Conservation (phyloP, 495 filamentous ascomycete species). For the Penicillium ochrochloron region DNA sequence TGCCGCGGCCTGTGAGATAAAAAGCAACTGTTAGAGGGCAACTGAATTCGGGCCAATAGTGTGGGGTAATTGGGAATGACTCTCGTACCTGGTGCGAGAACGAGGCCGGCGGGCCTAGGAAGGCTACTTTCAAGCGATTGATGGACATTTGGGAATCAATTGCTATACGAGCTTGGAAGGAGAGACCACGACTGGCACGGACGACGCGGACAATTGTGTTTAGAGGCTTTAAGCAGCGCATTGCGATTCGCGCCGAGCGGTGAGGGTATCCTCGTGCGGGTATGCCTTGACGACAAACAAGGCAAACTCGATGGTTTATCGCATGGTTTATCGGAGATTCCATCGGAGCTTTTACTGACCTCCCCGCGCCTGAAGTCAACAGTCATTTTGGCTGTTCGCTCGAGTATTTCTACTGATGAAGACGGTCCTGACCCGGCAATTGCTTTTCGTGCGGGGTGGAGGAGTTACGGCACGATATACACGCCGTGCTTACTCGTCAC, state of each 20-base stretch:
- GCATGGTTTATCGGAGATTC: not conserved
- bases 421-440: constrained; percentile 1
- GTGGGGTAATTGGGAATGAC: constrained; percentile 14
- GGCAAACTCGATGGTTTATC: constrained; percentile 32
- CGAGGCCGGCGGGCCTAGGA: constrained; percentile 80
- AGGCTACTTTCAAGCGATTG: constrained; percentile 62
- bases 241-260: constrained; percentile 26
- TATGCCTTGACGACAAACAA: constrained; percentile 37
- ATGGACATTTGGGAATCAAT: constrained; percentile 18
- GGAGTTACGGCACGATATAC: not conserved
- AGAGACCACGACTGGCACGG: not conserved
- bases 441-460: constrained; percentile 7
- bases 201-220: not conserved
- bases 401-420: not conserved
- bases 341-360: not conserved
- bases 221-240: not conserved
- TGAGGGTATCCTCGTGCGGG: constrained; percentile 21
- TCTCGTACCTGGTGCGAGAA: constrained; percentile 86
- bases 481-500: constrained; percentile 33
- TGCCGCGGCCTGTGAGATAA: constrained; percentile 63
- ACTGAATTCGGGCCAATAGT: constrained; percentile 10
- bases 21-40: constrained; percentile 22
- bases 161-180: not conserved
- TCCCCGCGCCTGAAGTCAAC: not conserved
- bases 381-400: not conserved